phyloP scores from a whole-genome alignment of 208 protist genomes.

The Wallacemonas sp. region DNA sequence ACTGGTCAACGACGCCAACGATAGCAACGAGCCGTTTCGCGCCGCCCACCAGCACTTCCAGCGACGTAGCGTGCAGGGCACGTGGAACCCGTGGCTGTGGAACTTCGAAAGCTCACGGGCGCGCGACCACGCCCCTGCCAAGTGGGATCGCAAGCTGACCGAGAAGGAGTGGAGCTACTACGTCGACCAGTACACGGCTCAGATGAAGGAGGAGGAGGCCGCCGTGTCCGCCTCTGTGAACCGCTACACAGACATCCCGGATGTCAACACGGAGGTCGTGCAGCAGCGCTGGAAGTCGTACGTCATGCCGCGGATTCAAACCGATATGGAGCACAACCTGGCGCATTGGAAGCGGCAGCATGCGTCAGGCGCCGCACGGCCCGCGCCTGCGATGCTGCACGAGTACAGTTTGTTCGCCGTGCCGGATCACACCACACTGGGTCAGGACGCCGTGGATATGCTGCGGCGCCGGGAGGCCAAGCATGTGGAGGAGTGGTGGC shows the following conservation, averaged over 20 bases:
- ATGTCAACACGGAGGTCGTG: constrained; percentile 57
- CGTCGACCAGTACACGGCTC: constrained; percentile 64
- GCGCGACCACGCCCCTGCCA: constrained; percentile 30
- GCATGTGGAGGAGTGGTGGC: constrained; percentile 77
- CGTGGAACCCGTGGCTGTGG: constrained; percentile 87
- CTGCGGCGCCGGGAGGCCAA: constrained; percentile 69
- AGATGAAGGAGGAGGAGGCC: constrained; percentile 81
- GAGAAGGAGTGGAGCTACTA: constrained; percentile 84
- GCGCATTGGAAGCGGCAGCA: constrained; percentile 66
- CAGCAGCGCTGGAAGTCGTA: constrained; percentile 74
- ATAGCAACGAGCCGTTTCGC: constrained; percentile 63
- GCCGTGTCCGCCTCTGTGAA: constrained; percentile 49
- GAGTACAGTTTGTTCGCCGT: constrained; percentile 83
- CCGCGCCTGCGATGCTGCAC: constrained; percentile 34
- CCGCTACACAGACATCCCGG: constrained; percentile 59
- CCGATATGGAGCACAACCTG: constrained; percentile 80
- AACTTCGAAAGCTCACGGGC: constrained; percentile 52
- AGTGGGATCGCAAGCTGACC: constrained; percentile 76
- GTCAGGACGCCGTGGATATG: constrained; percentile 82
- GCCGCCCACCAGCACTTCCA: constrained; percentile 63
- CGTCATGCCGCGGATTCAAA: constrained; percentile 70
- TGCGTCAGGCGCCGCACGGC: constrained; percentile 28
- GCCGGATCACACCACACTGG: constrained; percentile 64
- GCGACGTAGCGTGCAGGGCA: constrained; percentile 72
- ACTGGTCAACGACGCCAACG: constrained; percentile 81